phyloP scores from a whole-genome alignment of 176 grass and related monocot species.

The Musa beccarii region DNA sequence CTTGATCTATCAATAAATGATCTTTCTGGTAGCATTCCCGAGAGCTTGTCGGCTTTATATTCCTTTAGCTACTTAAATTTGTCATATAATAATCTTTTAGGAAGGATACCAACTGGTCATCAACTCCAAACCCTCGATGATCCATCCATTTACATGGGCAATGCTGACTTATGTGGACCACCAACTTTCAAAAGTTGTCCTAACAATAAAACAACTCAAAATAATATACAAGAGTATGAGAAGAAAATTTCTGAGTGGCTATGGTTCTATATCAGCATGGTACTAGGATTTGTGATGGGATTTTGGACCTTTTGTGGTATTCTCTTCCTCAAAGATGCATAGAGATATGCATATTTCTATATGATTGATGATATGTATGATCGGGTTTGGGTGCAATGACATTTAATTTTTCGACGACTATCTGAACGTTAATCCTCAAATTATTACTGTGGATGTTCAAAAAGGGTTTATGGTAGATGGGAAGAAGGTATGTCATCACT shows the following conservation, averaged over 20 bases:
- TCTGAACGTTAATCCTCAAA: no score
- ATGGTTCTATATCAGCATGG: background rate
- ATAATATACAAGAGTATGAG: background rate
- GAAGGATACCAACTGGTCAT: slow-evolving; percentile 19
- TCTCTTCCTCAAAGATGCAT: background rate
- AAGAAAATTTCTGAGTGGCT: background rate
- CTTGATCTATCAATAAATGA: slow-evolving; percentile 31
- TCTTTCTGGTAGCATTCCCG: slow-evolving; percentile 19
- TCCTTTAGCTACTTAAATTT: slow-evolving; percentile 26
- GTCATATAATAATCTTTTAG: slow-evolving; percentile 30
- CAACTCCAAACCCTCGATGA: slow-evolving; percentile 38
- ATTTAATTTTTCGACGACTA: no score
- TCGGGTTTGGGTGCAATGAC: background rate
- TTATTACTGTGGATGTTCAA: no score
- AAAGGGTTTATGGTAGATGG: no score
- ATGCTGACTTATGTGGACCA: slow-evolving; percentile 17
- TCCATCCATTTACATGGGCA: slow-evolving; percentile 24
- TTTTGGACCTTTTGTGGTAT: background rate
- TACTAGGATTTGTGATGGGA: background rate
- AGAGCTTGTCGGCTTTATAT: slow-evolving; percentile 4
- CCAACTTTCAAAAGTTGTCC: slow-evolving; percentile 16
- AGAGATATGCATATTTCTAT: background rate
- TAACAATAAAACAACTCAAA: background rate
- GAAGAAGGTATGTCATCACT: no score
- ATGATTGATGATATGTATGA: background rate